These are phyloP conservation scores for Medakamo hakoo DNA, from an alignment of 139 green algal genomes.

Conservation along the genomic window DNA sequence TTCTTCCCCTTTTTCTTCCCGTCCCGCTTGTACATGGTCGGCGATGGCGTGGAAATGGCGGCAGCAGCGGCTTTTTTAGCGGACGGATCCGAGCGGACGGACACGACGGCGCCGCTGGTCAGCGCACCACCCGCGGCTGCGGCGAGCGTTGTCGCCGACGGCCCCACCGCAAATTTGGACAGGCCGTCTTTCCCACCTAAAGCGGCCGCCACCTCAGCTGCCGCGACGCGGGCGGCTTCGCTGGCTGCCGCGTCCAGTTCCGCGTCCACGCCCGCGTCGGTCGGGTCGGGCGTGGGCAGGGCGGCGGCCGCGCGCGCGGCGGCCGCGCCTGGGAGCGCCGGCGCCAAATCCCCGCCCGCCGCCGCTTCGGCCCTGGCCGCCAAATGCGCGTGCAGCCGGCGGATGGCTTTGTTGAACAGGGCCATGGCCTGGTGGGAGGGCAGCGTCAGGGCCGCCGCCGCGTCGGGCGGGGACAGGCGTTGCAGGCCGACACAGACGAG, in stretches of 20 bases:
- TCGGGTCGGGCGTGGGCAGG: no score
- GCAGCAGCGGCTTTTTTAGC: no score
- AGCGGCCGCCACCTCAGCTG: not conserved
- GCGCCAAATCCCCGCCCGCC: conserved; percentile 32
- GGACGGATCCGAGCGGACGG: not conserved
- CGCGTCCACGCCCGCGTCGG: not conserved
- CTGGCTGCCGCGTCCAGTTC: not conserved
- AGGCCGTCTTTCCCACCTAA: not conserved
- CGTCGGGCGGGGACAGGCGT: conserved; percentile 36
- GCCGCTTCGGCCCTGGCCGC: conserved; percentile 46
- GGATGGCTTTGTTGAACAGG: conserved; percentile 89
- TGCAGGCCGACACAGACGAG: conserved; percentile 57
- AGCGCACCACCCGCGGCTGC: no score
- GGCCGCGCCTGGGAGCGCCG: conserved; percentile 34
- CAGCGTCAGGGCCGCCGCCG: conserved; percentile 52
- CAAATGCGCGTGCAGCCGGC: conserved; percentile 63
- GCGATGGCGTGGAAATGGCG: no score
- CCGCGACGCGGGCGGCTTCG: no score
- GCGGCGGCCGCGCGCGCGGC: conserved; percentile 10
- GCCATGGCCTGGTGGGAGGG: conserved; percentile 59
- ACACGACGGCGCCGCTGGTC: not conserved
- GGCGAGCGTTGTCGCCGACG: not conserved
- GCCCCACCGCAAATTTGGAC: not conserved
- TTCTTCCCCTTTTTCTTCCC: not conserved
- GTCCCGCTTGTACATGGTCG: no score